Evolutionary conservation across 2,329 filamentous ascomycete species (phyloP).

Genomic region (Venturia effusa): DNA sequence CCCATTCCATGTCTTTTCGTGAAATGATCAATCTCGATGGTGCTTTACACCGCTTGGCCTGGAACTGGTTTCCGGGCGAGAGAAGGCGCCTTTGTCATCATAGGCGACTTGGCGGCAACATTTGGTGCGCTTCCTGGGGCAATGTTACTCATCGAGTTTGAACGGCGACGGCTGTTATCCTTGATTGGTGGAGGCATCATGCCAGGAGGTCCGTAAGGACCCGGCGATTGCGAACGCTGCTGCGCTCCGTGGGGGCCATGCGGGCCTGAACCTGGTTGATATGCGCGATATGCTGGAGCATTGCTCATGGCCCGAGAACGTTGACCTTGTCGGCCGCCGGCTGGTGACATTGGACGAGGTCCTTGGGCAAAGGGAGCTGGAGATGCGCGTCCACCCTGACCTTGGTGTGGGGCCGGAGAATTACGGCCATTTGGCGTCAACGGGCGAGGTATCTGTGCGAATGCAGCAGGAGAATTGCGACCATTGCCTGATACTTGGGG

Average conservation of each 20-base stretch:
- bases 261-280: conserved; percentile 16
- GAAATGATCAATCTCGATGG: background rate
- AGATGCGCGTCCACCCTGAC: conserved; percentile 12
- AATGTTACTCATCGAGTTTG: conserved; percentile 26
- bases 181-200: conserved; percentile 14
- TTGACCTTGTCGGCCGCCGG: conserved; percentile 8
- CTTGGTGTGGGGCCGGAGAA: conserved; percentile 19
- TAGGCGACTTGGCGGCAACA: background rate
- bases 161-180: conserved; percentile 23
- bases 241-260: conserved; percentile 11
- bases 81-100: background rate
- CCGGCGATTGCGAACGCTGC: conserved; percentile 28
- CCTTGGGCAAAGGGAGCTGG: conserved; percentile 13
- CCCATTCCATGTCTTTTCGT: background rate
- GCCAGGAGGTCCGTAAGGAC: conserved; percentile 24
- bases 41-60: conserved; percentile 5
- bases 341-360: conserved; percentile 13
- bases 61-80: conserved; percentile 8
- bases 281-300: conserved; percentile 18
- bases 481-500: conserved; percentile 10
- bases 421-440: conserved; percentile 12
- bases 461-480: conserved; percentile 18
- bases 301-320: conserved; percentile 28
- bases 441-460: conserved; percentile 15
- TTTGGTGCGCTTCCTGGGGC: background rate